Base-by-base conservation (phyloP, 495 filamentous ascomycete species). In the Parmelia sp. region DNA sequence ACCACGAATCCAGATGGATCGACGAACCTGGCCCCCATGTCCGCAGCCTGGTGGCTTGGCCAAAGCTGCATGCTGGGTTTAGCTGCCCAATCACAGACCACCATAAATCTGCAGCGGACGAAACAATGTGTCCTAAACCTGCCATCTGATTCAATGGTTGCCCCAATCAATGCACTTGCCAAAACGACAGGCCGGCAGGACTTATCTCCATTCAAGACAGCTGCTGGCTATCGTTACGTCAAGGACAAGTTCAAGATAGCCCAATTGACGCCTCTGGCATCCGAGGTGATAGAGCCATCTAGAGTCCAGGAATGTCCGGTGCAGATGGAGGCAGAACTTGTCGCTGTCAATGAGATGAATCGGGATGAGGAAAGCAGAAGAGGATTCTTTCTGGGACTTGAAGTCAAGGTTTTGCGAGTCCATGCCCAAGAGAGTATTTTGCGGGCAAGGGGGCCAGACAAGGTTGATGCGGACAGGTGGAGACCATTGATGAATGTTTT, bases 11-110 rank as follows among this genome's bases (percentile, higher is more conserved):
- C 72, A 69, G 76, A 79, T 65, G 71, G 71, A 6, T 74, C 76
- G 23, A 64, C 68, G 65, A 79, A 79, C 64, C 76, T 80, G 45
- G 69, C 66, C 11, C 73, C 76, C 12, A 78, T 79, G 61, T 80
- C 78, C 23, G 79, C 78, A 45, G 78, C 75, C 59, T 80, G 72
- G 73, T 80, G 77, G 78, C 73, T 79, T 44, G 77, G 74, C 35
- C 68, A 77, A 62, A 73, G 73, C 19, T 79, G 78, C 70, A 66
- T 80, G 66, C 73, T 80, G 21, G 78, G 78, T n/a, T 66, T 79
- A 11, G 71, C 33, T 19, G 66, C 68, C 37, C 58, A 64, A 58
- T 77, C 74, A 35, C 75, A 79, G 66, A 79, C 77, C 1, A 75
- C 77, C 5, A 58, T 71, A 57, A 79, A 80, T 57, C 71, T 80